Base-by-base conservation (phyloP, 208 protist genomes). In the Leishmania aethiopica region DNA sequence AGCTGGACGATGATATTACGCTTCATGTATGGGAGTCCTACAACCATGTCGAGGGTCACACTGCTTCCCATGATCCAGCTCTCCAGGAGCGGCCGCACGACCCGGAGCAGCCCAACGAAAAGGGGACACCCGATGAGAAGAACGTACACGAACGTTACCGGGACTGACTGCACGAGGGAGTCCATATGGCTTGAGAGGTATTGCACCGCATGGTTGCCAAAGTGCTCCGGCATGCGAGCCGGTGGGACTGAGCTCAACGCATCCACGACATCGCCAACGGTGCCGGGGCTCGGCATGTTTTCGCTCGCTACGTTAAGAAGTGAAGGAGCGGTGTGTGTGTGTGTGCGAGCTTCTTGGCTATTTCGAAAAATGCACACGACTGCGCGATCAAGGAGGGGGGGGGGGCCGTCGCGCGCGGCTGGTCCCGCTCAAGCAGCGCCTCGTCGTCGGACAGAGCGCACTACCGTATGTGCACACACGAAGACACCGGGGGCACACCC, bases 111-210 rank as follows among this genome's bases (percentile, higher is more conserved):
- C 19, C 85, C 88, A 28, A 59, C 22, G 32, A 89, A 5, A 62
- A 91, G 77, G 32, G 85, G 85, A 3, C 80, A 19, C 37, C 82
- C n/a, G 10, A 90, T 2, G 4, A 86, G 66, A 75, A 83, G 28
- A 1, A n/a, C 51, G 49, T 83, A 86, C 42, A 86, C 42, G 0
- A 51, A 51, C 1, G 67, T 37, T 3, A 76, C 47, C 4, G 73
- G 35, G 32, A 13, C 11, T 13, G 64, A 45, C 35, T 84, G 42
- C 37, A 32, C 77, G 32, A 72, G 3, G 32, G 37, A 40, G 60
- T 75, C 28, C 0, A 84, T 55, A 8, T 35, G 0, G 17, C 15
- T 10, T 11, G 69, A 60, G 28, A 82, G 19, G 45, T 42, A 32
- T 17, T 62, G 49, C 28, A n/a, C 32, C n/a, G 22, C 72, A 42